These are phyloP conservation scores for Castanea crenata DNA, from an alignment of 306 rosid genomes.

Conservation along the genomic window DNA sequence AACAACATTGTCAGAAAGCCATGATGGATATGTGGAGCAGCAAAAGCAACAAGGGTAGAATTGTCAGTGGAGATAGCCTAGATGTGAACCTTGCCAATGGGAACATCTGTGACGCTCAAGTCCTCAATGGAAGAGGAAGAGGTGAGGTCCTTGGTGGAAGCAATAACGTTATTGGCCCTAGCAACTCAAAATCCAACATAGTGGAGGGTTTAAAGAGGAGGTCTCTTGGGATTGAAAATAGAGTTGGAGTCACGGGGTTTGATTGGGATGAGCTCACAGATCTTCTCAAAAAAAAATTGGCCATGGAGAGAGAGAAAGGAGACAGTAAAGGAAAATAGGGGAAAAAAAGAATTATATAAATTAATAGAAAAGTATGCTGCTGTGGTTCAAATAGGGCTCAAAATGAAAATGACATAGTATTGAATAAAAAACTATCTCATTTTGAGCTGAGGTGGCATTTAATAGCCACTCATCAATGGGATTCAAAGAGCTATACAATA, in stretches of 20 bases:
- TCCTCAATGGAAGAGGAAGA: conserved; percentile 48
- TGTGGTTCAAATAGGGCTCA: too few relatives aligned
- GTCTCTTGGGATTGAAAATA: conserved; percentile 36
- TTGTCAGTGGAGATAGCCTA: conserved; percentile 63
- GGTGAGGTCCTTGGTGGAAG: conserved; percentile 34
- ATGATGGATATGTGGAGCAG: conserved; percentile 29
- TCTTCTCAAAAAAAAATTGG: conserved; percentile 1
- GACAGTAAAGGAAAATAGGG: too few relatives aligned
- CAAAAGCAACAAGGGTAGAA: conserved; percentile 56
- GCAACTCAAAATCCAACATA: conserved; percentile 76
- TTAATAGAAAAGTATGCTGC: too few relatives aligned
- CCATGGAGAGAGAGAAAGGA: too few relatives aligned
- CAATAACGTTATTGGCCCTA: conserved; percentile 63
- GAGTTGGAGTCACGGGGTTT: conserved; percentile 26
- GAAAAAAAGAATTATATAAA: too few relatives aligned
- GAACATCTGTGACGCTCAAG: conserved; percentile 55
- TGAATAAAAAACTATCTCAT: too few relatives aligned
- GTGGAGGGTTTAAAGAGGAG: conserved; percentile 70
- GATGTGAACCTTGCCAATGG: conserved; percentile 55
- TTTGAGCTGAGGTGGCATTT: too few relatives aligned
- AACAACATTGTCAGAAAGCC: too few relatives aligned
- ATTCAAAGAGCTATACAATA: too few relatives aligned
- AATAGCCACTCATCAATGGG: too few relatives aligned
- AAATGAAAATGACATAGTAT: too few relatives aligned
- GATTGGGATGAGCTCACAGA: conserved; percentile 68